Conservation (phyloP, 2,329 filamentous ascomycete genomes). For the Colletotrichum noveboracense region DNA sequence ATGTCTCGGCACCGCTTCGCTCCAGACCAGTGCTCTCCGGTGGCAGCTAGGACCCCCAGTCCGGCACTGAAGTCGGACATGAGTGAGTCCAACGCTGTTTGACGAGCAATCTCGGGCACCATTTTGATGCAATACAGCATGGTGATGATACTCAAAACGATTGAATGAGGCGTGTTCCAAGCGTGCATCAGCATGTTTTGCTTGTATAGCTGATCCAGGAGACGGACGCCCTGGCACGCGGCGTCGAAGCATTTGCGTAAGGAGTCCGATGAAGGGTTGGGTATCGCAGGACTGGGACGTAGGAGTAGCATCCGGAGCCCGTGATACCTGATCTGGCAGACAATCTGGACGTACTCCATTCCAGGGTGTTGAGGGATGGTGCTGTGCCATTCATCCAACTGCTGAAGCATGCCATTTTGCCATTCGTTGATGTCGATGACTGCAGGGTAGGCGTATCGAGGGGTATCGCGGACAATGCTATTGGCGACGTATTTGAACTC, state of each 20-base stretch:
- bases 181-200: conserved; percentile 50
- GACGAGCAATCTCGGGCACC: conserved; percentile 43
- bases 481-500: conserved; percentile 64
- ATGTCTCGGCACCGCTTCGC: conserved; percentile 52
- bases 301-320: conserved; percentile 53
- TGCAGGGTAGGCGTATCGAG: conserved; percentile 53
- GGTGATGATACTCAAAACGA: conserved; percentile 53
- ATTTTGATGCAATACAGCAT: conserved; percentile 57
- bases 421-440: conserved; percentile 49
- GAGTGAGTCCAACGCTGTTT: conserved; percentile 33
- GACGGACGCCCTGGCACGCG: conserved; percentile 42
- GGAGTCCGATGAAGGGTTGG: conserved; percentile 45
- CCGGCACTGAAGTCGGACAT: conserved; percentile 45
- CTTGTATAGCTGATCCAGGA: conserved; percentile 48
- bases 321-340: conserved; percentile 53
- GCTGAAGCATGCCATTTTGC: conserved; percentile 46
- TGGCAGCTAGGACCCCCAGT: conserved; percentile 53
- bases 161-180: conserved; percentile 53
- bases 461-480: conserved; percentile 52
- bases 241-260: conserved; percentile 48
- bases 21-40: conserved; percentile 57
- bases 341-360: conserved; percentile 29
- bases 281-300: conserved; percentile 57
- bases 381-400: conserved; percentile 43
- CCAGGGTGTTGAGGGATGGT: background rate